phyloP scores from a whole-genome alignment of 1,284 basidiomycete genomes.

The Cryptococcus sp. region DNA sequence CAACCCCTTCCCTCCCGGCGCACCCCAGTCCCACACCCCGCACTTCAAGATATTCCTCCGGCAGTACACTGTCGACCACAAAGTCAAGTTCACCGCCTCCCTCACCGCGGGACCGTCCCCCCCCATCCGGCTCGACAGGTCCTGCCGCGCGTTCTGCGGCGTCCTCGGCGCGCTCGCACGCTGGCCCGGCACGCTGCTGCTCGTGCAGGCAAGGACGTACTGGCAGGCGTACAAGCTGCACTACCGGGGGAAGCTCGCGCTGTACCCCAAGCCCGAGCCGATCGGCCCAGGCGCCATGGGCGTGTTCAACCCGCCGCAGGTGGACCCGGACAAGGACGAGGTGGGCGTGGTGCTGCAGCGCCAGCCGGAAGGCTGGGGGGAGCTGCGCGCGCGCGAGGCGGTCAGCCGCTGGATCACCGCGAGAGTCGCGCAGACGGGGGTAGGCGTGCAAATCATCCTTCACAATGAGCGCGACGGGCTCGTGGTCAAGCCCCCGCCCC shows the following conservation, averaged over 20 bases:
- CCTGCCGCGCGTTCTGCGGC: conserved; percentile 1
- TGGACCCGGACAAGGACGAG: conserved; percentile 15
- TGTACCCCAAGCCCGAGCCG: conserved; percentile 66
- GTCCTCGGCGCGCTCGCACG: conserved; percentile 54
- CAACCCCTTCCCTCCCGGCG: conserved; percentile 49
- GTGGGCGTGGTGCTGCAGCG: conserved; percentile 24
- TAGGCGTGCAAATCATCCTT: conserved; percentile 48
- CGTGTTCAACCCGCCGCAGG: conserved; percentile 21
- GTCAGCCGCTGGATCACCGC: conserved; percentile 49
- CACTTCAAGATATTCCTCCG: conserved; percentile 35
- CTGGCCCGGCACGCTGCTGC: conserved; percentile 60
- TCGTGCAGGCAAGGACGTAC: conserved; percentile 63
- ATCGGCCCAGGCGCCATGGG: conserved; percentile 35
- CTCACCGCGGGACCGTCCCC: conserved; percentile 52
- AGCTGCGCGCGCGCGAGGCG: conserved; percentile 50
- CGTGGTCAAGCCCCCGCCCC: background rate
- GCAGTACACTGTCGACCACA: conserved; percentile 35
- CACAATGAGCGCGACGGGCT: conserved; percentile 6
- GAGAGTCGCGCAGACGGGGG: conserved; percentile 44
- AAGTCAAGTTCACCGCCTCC: conserved; percentile 56
- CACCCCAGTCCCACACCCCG: conserved; percentile 10
- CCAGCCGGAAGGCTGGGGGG: conserved; percentile 52
- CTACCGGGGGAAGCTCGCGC: conserved; percentile 60
- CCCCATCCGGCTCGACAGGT: conserved; percentile 52
- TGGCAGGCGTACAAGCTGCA: conserved; percentile 66